Base-by-base conservation (phyloP, 2,329 filamentous ascomycete species). In the Alternaria triticimaculans region DNA sequence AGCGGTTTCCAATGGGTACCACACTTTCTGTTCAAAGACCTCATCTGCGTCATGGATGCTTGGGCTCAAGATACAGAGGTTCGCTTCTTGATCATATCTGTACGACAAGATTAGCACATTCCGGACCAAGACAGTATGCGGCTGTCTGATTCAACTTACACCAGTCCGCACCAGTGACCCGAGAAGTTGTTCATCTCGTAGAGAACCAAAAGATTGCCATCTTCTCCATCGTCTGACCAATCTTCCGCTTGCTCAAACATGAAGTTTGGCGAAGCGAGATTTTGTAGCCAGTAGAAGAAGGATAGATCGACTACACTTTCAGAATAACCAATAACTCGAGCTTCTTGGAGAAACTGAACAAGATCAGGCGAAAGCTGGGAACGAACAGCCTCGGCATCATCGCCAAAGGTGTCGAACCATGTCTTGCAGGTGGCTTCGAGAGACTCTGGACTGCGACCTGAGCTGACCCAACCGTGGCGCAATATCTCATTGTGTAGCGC, bases 21-120 rank as follows among this genome's bases (percentile, higher is more conserved):
- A 65, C 14, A n/a, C 45, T 25, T 56, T 51, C 21, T 65, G 64
- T 21, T 60, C 59, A 49, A 51, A 48, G 9, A 64, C 50, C 3
- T 46, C 30, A 14, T 45, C 51, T 25, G 20, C 21, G 21, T 45
- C 37, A 26, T 26, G 20, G 55, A 48, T 57, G 23, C 12, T 46
- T 26, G 55, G 43, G 25, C 25, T 57, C 26, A 57, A 23, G 25
- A 57, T 57, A 41, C 55, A 57, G 18, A 57, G 20, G 43, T 64
- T 60, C 3, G 30, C 60, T n/a, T 66, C 20, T 53, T 65, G 62
- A 48, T 69, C 64, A 50, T 60, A 69, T 30, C 64, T 69, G 23
- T 26, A 37, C 37, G 26, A 18, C 9, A 21, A 21, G 48, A 41
- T 48, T 26, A 57, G 43, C 1, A 57, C 20, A 18, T 33, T 49